Conservation (phyloP, 768 basidiomycete species). For the Vishniacozyma victoriae region DNA sequence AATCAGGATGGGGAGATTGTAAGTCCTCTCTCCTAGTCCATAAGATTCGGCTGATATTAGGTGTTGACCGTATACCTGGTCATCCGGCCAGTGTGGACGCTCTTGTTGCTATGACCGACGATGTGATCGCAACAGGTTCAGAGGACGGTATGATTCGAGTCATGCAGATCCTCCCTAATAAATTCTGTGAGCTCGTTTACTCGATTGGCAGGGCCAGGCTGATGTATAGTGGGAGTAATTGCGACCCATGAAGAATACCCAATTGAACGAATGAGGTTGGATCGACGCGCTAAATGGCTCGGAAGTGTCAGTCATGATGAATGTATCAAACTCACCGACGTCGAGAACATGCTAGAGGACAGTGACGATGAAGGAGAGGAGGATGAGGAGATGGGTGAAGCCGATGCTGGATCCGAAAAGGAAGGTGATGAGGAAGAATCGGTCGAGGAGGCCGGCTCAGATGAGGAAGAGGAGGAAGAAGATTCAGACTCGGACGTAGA, state of each 20-base stretch:
- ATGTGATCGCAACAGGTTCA: constrained; percentile 78
- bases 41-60: constrained; percentile 1
- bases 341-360: constrained; percentile 67
- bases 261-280: constrained; percentile 75
- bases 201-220: not conserved
- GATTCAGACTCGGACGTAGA: constrained; percentile 1
- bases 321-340: constrained; percentile 72
- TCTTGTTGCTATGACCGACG: constrained; percentile 64
- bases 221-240: constrained; percentile 63
- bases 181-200: constrained; percentile 52
- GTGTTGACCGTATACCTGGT: constrained; percentile 49
- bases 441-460: not conserved
- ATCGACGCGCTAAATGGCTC: constrained; percentile 68
- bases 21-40: constrained; percentile 3
- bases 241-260: constrained; percentile 89
- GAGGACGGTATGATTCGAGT: constrained; percentile 86
- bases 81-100: constrained; percentile 90
- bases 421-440: not conserved
- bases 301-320: constrained; percentile 91
- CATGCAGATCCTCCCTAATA: constrained; percentile 79
- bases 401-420: not conserved
- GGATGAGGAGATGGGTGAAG: constrained; percentile 6
- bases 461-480: not conserved
- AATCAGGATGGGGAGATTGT: constrained; percentile 83
- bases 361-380: constrained; percentile 49